Evolutionary conservation across 331 rosid genomes (phyloP), one percentile per base, ranked within the genome.

Genomic region (Quercus lobata): DNA sequence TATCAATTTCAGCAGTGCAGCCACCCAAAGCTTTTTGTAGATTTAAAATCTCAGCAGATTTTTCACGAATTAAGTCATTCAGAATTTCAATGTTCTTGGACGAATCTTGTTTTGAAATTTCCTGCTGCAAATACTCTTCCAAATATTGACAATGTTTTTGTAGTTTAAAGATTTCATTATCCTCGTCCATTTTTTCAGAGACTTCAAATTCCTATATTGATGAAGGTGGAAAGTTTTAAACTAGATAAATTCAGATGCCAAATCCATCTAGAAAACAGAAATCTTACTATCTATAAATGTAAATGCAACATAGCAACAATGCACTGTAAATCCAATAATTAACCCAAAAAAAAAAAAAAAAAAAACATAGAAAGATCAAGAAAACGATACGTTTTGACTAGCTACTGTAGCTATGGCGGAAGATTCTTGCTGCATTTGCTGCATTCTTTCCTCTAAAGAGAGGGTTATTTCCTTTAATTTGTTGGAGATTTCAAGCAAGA

Each of bases 141-240:
- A 95, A 86, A 78, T 76, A 86, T 73, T 89, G 88, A 78, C 86
- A 91, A 77, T 71, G 85, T 72, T 91, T 86, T n/a, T 84, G 85
- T 73, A 91, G 94, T 81, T 90, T 94, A 83, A 95, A 87, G 78
- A 91, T 78, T 87, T 90, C 91, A 87, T 85, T 89, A 73, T 95
- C 96, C 84, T 95, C 93, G n/a, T 95, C 98, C 99, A 93, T 95
- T 83, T 95, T 95, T 87, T 91, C 97, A 24, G 99, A 91, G 60
- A 91, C 98, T 86, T 93, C 99, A 76, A 89, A 81, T 90, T 95
- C 99, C 99, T 95, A 79, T 55, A 79, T 73, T 72, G 71, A 37
- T 78, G 15, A 65, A 79, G 24, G 37, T 75, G 49, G 61, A 63
- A 76, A 57, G 75, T 35, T 81, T 76, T 56, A 81, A 53, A 57